A percentile compares a stretch with the other conserved stretches of the same genome.
phyloP scores from a whole-genome alignment of 2,329 filamentous ascomycete genomes.

The Talaromyces sp. region DNA sequence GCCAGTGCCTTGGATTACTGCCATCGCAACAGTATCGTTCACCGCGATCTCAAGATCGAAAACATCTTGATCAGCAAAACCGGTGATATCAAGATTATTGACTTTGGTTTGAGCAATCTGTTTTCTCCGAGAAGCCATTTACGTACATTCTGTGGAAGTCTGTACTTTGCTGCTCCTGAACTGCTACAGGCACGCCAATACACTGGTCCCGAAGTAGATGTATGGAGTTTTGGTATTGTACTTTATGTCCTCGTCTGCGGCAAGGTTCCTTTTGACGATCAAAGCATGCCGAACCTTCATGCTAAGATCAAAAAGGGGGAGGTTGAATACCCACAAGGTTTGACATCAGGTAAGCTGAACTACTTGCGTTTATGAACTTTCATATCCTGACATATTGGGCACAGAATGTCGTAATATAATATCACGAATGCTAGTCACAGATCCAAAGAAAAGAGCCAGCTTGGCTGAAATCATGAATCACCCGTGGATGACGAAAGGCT shows the following conservation, averaged over 20 bases:
- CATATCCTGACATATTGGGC: conserved; percentile 32
- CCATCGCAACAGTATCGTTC: conserved; percentile 96
- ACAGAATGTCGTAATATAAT: conserved; percentile 90
- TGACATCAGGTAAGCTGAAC: conserved; percentile 68
- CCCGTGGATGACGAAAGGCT: conserved; percentile 94
- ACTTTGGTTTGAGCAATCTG: conserved; percentile 94
- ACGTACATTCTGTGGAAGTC: conserved; percentile 94
- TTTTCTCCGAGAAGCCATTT: conserved; percentile 80
- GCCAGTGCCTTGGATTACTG: conserved; percentile 95
- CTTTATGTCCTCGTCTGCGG: conserved; percentile 95
- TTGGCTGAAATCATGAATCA: conserved; percentile 91
- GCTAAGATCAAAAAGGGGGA: conserved; percentile 97
- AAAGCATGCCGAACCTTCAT: conserved; percentile 97
- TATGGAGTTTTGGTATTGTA: conserved; percentile 99
- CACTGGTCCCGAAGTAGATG: conserved; percentile 90
- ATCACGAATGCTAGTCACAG: conserved; percentile 91
- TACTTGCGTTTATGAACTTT: conserved; percentile 13
- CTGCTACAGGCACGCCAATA: conserved; percentile 90
- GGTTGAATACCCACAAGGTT: conserved; percentile 92
- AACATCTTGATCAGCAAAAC: conserved; percentile 99
- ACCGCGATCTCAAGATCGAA: conserved; percentile 96
- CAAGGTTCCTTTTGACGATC: conserved; percentile 97
- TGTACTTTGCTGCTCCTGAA: conserved; percentile 96
- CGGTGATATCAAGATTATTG: conserved; percentile 98
- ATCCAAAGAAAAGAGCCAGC: conserved; percentile 78